phyloP scores from a whole-genome alignment of 2,329 filamentous ascomycete species.

The Cladosporium sp. region DNA sequence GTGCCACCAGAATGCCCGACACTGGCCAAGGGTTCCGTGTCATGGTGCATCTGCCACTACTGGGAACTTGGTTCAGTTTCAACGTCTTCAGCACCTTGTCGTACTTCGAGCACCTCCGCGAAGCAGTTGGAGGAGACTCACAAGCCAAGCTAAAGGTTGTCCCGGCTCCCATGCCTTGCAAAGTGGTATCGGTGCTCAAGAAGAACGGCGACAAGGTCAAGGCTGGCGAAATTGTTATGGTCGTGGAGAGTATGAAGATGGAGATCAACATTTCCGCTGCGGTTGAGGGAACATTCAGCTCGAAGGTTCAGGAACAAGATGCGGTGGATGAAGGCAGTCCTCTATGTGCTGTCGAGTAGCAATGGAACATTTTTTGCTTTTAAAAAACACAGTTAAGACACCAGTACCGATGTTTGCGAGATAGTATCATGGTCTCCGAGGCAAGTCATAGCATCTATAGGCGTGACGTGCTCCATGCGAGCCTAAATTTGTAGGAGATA shows the following conservation, averaged over 20 bases:
- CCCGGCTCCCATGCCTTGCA: conserved; percentile 86
- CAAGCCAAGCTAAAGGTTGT: background rate
- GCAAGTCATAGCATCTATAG: background rate
- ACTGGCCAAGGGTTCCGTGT: conserved; percentile 43
- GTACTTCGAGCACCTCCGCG: background rate
- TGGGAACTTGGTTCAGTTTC: conserved; percentile 36
- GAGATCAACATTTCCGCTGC: conserved; percentile 51
- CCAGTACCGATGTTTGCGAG: background rate
- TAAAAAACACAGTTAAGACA: background rate
- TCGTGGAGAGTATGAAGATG: conserved; percentile 55
- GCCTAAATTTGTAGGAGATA: background rate
- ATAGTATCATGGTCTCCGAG: background rate
- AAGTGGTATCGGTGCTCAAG: conserved; percentile 83
- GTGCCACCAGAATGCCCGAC: conserved; percentile 38
- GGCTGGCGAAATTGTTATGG: conserved; percentile 79
- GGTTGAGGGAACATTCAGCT: conserved; percentile 37
- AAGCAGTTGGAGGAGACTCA: background rate
- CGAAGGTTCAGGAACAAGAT: conserved; percentile 12
- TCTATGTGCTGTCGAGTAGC: background rate
- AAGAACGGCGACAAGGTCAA: conserved; percentile 73
- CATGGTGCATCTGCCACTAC: conserved; percentile 49
- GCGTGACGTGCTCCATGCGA: background rate
- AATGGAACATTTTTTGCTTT: background rate
- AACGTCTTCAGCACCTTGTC: background rate
- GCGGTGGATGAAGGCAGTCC: conserved; percentile 5